Percentiles rank a stretch among this genome's conserved stretches.
phyloP scores from a whole-genome alignment of 768 basidiomycete species.

The Mycena leptocephala region DNA sequence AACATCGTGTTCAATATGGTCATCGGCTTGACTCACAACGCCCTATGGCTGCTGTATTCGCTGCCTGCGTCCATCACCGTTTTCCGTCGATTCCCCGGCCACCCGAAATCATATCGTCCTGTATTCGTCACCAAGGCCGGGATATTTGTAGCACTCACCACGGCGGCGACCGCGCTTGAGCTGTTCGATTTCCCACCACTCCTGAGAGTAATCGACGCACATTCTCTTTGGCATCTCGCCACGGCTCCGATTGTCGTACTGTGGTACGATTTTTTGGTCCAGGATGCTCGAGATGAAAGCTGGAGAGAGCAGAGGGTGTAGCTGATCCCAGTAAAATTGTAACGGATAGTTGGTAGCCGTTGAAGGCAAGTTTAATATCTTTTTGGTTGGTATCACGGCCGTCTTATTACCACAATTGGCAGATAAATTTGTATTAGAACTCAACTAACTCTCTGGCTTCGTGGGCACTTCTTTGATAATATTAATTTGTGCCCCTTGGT shows the following conservation, averaged over 20 bases:
- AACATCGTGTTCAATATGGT: conserved; percentile 90
- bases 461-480: not conserved
- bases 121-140: conserved; percentile 68
- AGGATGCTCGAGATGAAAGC: conserved; percentile 80
- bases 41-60: conserved; percentile 86
- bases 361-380: not conserved
- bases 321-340: not conserved
- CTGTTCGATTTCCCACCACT: conserved; percentile 93
- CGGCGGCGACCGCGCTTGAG: conserved; percentile 84
- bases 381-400: not conserved
- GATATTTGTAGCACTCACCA: conserved; percentile 79
- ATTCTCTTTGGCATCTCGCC: conserved; percentile 92
- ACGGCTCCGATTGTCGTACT: conserved; percentile 83
- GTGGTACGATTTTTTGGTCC: conserved; percentile 91
- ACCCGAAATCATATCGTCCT: conserved; percentile 73
- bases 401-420: not conserved
- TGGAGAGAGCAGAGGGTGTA: conserved; percentile 68
- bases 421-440: not conserved
- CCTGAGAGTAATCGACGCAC: conserved; percentile 86
- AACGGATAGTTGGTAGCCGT: not conserved
- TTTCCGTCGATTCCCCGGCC: conserved; percentile 69
- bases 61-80: conserved; percentile 65
- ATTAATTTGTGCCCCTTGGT: no score
- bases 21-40: conserved; percentile 85
- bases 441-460: not conserved